A percentile compares a stretch with the other conserved stretches of the same genome.
phyloP scores from a whole-genome alignment of 2,329 filamentous ascomycete species.

The Byssothecium circinans region DNA sequence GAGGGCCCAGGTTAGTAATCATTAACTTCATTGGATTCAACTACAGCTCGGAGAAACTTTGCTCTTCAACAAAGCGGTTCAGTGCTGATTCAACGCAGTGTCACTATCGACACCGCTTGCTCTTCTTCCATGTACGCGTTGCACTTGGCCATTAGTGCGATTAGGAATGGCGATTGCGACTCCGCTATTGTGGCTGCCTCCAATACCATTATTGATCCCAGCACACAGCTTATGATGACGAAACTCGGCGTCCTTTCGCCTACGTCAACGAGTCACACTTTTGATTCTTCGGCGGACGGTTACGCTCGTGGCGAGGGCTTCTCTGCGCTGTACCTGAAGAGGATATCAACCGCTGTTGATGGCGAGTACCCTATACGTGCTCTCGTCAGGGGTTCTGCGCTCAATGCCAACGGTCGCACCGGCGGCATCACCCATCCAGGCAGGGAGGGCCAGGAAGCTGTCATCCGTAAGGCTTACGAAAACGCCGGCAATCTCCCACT shows the following conservation, averaged over 20 bases:
- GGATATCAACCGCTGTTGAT: constrained; percentile 3
- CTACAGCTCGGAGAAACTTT: no score
- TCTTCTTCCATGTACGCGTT: constrained; percentile 28
- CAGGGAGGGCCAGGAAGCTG: constrained; percentile 9
- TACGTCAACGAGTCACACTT: constrained; percentile 19
- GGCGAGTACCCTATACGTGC: constrained; percentile 18
- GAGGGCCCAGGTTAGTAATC: constrained; percentile 22
- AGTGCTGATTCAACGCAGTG: constrained; percentile 12
- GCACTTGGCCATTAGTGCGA: constrained; percentile 21
- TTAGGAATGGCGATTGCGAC: constrained; percentile 24
- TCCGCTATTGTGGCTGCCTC: constrained; percentile 20
- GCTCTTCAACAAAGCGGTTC: not conserved
- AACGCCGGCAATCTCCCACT: not conserved
- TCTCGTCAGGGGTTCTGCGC: constrained; percentile 14
- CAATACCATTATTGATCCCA: constrained; percentile 20
- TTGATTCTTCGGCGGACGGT: constrained; percentile 27
- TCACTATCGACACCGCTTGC: constrained; percentile 29
- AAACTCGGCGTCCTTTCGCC: constrained; percentile 25
- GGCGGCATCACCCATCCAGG: constrained; percentile 22
- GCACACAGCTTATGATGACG: constrained; percentile 8
- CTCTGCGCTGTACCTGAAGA: constrained; percentile 17
- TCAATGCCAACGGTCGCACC: constrained; percentile 18
- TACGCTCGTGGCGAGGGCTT: constrained; percentile 22
- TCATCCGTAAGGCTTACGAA: constrained; percentile 31
- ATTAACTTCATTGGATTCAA: no score